Conservation (phyloP, 176 grass and related monocot species). For the Secale cereale region DNA sequence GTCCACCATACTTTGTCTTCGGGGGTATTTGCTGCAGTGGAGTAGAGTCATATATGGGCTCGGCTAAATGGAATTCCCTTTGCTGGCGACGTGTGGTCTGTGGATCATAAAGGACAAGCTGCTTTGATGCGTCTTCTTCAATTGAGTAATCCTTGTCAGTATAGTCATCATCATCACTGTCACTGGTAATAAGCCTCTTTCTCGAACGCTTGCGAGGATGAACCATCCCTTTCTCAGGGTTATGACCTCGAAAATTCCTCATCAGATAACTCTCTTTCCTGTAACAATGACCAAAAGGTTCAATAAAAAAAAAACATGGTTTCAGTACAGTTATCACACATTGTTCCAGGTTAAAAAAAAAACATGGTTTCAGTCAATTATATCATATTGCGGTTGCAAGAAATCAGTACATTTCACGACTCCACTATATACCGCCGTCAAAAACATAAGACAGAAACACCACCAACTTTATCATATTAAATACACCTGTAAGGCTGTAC, state of each 20-base stretch:
- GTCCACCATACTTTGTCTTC: slow-evolving; percentile 15
- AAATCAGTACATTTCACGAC: not conserved
- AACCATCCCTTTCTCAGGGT: not conserved
- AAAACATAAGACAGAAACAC: not conserved
- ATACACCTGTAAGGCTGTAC: not conserved
- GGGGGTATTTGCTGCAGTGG: not conserved
- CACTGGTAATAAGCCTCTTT: slow-evolving; percentile 17
- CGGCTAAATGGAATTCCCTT: not conserved
- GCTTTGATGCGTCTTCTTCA: slow-evolving; percentile 34
- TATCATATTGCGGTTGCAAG: not conserved
- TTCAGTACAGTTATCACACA: not conserved
- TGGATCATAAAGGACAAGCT: slow-evolving; percentile 33
- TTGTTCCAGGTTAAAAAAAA: not conserved
- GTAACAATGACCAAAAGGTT: not conserved
- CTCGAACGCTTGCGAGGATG: slow-evolving; percentile 22
- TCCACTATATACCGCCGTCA: not conserved
- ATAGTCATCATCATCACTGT: slow-evolving; percentile 18
- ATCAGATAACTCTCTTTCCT: slow-evolving; percentile 11
- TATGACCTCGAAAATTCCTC: slow-evolving; percentile 27
- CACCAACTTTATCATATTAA: not conserved
- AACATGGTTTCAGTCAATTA: not conserved
- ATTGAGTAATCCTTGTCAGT: slow-evolving; percentile 28
- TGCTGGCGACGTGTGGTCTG: slow-evolving; percentile 17
- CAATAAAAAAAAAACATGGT: slow-evolving; percentile 6
- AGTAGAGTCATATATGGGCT: slow-evolving; percentile 5